Evolutionary conservation across 2,329 filamentous ascomycete genomes (phyloP), one percentile per base, ranked within the genome.

Genomic region (Sarocladium oryzae): DNA sequence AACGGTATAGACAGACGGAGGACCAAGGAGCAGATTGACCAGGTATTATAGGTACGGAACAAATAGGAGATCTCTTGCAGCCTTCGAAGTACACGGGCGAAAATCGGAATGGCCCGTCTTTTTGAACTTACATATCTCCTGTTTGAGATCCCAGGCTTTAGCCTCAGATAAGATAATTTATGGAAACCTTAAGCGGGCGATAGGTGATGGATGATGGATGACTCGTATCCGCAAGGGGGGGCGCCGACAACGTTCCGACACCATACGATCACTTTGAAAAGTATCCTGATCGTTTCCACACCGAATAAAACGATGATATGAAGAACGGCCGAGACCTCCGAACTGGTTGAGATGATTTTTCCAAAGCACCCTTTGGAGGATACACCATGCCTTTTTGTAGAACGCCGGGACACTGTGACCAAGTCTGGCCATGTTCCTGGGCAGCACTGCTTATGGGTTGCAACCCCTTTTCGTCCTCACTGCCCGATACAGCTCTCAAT

Each of bases 161-260:
- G 40, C 21, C 40, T 43, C 11, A 26, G 40, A 43, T 43, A 43
- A 43, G 40, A 26, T 4, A 13, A 43, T 21, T 21, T 26, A 43
- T 15, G 40, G 20, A 28, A 40, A 20, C 20, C 23, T 21, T 11
- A 43, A n/a, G 11, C 21, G 10, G 21, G 15, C 23, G 40, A 40
- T n/a, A 15, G 30, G 8, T 32, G 33, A 36, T 36, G 16, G 23
- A 9, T 40, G 37, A 6, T n/a, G n/a, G 20, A 40, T 43, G 40
- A 43, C 40, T 43, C 40, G 40, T 43, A 43, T 28, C 23, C 21
- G 40, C 40, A 43, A 11, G 23, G 40, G n/a, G n/a, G n/a, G n/a
- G n/a, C n/a, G 21, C 40, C 40, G 37, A 37, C 35, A 15, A 37
- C 35, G 16, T 30, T 13, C 28, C 33, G 36, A 43, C 40, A 43